Evolutionary conservation across 2,329 filamentous ascomycete genomes (phyloP), one percentile per base, ranked within the genome.

Genomic region (Microcyclosporella mali): DNA sequence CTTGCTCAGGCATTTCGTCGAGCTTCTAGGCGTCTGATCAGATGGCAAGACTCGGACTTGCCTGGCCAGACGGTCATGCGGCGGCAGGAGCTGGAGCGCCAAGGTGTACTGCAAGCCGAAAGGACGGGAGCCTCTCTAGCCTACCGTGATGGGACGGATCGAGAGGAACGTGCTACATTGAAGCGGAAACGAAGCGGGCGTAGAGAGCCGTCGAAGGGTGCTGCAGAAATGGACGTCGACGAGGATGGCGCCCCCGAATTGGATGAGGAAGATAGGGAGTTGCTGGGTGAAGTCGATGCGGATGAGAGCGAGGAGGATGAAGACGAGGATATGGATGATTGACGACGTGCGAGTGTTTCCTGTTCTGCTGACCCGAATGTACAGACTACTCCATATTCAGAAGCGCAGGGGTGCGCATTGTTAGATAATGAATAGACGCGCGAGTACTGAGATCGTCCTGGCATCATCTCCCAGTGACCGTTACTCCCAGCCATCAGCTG

Each of bases 1-100:
- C 82, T 85, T 45, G 76, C 79, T 3, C 78, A 83, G 9, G 76
- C 84, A 6, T 66, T 90, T 14, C 71, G 81, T 40, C 75, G 83
- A 12, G 73, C 75, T 1, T 69, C 73, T 15, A 74, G 86, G 19
- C 74, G 86, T 31, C 68, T 90, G n/a, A 69, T 75, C 40, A 75
- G 85, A 25, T 90, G 86, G 86, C 74, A 79, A 36, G 68, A 68
- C 1, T 39, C 18, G 9, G 58, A 62, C n/a, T 50, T 56, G 33
- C 57, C 50, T 0, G 61, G 56, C 1, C 55, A 54, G 32, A 51
- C 51, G 7, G 56, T 60, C 38, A 47, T 59, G 7, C 47, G 46
- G 30, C 52, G 60, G 28, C 48, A 46, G 33, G 38, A 52, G 25
- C 43, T 46, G 43, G 49, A 57, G 31, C 45, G 45, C 21, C 36